These are phyloP conservation scores for Cyanodermella asteris DNA, from an alignment of 2,329 filamentous ascomycete genomes.

Conservation along the genomic window DNA sequence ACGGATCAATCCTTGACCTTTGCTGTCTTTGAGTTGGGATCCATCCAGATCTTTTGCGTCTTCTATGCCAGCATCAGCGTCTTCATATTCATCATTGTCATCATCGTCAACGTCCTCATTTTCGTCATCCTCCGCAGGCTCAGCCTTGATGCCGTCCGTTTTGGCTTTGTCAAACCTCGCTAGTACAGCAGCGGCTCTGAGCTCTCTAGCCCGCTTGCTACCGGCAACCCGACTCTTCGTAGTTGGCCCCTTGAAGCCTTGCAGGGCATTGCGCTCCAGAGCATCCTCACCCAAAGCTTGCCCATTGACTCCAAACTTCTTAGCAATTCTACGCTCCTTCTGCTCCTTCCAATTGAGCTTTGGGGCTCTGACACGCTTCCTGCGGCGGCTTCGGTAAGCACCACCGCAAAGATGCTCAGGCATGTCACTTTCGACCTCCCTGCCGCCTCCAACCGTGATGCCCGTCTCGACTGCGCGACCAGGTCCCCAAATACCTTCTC, in stretches of 20 bases:
- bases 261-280: conserved; percentile 39
- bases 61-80: conserved; percentile 19
- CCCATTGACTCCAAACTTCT: conserved; percentile 56
- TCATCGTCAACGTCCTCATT: conserved; percentile 19
- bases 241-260: conserved; percentile 38
- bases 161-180: conserved; percentile 40
- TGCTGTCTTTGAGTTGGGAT: conserved; percentile 38
- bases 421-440: conserved; percentile 31
- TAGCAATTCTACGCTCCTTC: conserved; percentile 49
- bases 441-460: conserved; percentile 32
- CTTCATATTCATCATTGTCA: conserved; percentile 13
- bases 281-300: conserved; percentile 48
- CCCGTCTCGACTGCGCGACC: conserved; percentile 42
- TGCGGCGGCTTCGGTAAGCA: conserved; percentile 41
- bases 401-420: conserved; percentile 63
- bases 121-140: conserved; percentile 18
- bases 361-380: conserved; percentile 24
- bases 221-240: conserved; percentile 52
- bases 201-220: conserved; percentile 51
- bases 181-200: conserved; percentile 55
- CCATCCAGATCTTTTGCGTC: conserved; percentile 45
- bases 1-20: conserved; percentile 46
- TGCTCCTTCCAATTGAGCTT: conserved; percentile 43
- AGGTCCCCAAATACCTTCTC: conserved; percentile 65
- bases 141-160: conserved; percentile 16